Base-by-base conservation (phyloP, 305 asterid genomes). In the Fraxinus baroniana region DNA sequence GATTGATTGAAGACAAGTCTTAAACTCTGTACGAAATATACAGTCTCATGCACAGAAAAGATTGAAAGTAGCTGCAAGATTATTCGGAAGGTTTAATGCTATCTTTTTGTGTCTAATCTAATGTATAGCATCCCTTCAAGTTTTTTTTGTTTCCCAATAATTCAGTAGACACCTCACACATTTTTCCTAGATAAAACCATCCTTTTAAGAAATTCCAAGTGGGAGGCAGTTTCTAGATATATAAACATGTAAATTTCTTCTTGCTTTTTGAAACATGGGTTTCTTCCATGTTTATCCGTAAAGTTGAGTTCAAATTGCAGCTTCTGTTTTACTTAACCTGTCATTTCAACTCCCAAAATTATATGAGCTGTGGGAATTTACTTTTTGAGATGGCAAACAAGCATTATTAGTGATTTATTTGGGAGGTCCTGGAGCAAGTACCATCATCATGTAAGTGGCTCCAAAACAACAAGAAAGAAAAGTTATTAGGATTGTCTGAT, bases 341-440 rank as follows among this genome's bases (percentile, higher is more conserved):
- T 26, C 33, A 44, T 57, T 79, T 32, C 81, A 75, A 44, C 76
- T 18, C 30, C 30, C 70, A 28, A 20, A 12, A 49, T 30, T 71
- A 60, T 32, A 71, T 77, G 76, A 71, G 80, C 52, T 77, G 46
- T 62, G 35, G 64, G 60, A 73, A 44, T 78, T 62, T 75, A 35
- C 75, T 76, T 64, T 82, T 49, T 73, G 76, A 49, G 76, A 76
- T 73, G 9, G 80, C 81, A 82, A 44, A 39, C 7, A 35, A 68
- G 79, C 28, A 57, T 77, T 62, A 32, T 66, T 62, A 37, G 74
- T 46, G 22, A 13, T 77, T 32, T 44, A 83, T 60, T 80, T 57
- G 66, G 17, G 39, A 82, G 72, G n/a, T 82, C 32, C 30, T 37
- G 79, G 26, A 36, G 76, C 82, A 66, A 49, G 33, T 64, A 78